A percentile compares a stretch with the other conserved stretches of the same genome.
phyloP scores from a whole-genome alignment of 1,139 yeast species.

The Yueomyces sp. region DNA sequence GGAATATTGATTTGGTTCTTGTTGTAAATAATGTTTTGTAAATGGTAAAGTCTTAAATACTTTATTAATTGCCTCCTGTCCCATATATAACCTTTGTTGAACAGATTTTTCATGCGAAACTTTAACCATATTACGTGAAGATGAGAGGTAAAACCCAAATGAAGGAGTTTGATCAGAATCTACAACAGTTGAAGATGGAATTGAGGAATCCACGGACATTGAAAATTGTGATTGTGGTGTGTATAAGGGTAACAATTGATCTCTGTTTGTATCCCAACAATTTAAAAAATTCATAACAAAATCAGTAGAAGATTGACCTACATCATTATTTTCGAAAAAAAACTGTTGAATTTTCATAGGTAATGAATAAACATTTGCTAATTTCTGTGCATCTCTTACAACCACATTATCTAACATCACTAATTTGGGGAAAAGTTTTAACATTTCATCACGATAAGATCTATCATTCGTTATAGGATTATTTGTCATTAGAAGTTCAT shows the following conservation, averaged over 20 bases:
- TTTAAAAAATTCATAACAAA: conserved; percentile 66
- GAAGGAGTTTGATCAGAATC: conserved; percentile 31
- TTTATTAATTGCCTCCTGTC: conserved; percentile 53
- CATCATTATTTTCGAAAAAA: conserved; percentile 72
- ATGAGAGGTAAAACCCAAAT: conserved; percentile 53
- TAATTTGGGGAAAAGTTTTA: conserved; percentile 65
- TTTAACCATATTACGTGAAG: conserved; percentile 66
- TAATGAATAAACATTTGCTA: conserved; percentile 38
- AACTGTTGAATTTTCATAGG: conserved; percentile 41
- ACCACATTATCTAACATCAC: conserved; percentile 67
- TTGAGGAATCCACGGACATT: conserved; percentile 39
- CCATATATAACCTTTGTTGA: conserved; percentile 49
- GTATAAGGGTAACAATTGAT: conserved; percentile 58
- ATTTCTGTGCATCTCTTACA: conserved; percentile 57
- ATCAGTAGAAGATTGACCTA: conserved; percentile 57
- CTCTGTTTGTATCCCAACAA: conserved; percentile 71
- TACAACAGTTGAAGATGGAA: conserved; percentile 33
- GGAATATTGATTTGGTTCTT: conserved; percentile 53
- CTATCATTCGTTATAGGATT: conserved; percentile 57
- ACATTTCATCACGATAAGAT: conserved; percentile 47
- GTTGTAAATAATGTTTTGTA: conserved; percentile 56
- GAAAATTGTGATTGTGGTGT: conserved; percentile 82
- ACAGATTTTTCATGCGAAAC: conserved; percentile 50
- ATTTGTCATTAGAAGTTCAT: conserved; percentile 65
- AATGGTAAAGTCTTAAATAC: conserved; percentile 59